Conservation (phyloP, 768 basidiomycete genomes). For the Fomitopsis serialis region DNA sequence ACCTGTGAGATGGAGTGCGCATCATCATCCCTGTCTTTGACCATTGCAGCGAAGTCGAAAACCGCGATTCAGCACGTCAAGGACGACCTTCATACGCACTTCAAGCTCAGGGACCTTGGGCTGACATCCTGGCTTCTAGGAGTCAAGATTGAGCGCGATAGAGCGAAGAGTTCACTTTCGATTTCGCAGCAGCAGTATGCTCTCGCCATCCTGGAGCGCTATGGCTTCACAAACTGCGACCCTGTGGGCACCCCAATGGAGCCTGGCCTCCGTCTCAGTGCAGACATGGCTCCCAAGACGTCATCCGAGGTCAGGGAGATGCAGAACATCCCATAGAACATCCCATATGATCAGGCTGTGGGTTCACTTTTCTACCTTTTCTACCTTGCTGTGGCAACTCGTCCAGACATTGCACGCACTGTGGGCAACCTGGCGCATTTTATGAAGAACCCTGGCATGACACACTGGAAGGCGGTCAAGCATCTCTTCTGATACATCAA, state of each 20-base stretch:
- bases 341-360: conserved; percentile 19
- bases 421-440: conserved; percentile 22
- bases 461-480: conserved; percentile 34
- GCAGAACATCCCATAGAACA: conserved; percentile 12
- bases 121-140: conserved; percentile 1
- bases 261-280: conserved; percentile 4
- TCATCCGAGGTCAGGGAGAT: neutral
- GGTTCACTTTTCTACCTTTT: no score
- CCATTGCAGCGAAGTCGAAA: conserved; percentile 23
- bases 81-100: neutral
- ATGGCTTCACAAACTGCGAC: conserved; percentile 18
- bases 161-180: conserved; percentile 2
- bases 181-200: conserved; percentile 21
- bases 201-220: conserved; percentile 14
- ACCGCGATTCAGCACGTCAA: conserved; percentile 4
- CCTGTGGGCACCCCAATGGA: conserved; percentile 18
- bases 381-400: conserved; percentile 25
- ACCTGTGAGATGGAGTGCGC: neutral
- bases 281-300: conserved; percentile 3
- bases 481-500: conserved; percentile 31
- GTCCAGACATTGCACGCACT: conserved; percentile 28
- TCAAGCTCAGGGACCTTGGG: conserved; percentile 3
- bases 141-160: conserved; percentile 8
- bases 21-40: conserved; percentile 8
- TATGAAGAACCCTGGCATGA: conserved; percentile 16